These are phyloP conservation scores for Fusarium agapanthi DNA, from an alignment of 2,329 filamentous ascomycete species.

Conservation along the genomic window DNA sequence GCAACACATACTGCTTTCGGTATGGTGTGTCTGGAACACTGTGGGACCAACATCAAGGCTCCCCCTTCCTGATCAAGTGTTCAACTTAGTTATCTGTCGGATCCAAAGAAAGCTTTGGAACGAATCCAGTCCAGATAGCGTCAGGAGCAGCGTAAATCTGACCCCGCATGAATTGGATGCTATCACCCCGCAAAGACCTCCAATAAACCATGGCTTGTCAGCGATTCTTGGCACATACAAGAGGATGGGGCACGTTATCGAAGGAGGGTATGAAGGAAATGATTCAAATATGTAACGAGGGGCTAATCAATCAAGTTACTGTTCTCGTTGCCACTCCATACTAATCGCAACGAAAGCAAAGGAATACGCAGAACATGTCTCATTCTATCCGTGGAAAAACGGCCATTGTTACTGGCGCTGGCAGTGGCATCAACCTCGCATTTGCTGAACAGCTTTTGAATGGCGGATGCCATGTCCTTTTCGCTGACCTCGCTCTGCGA, in stretches of 20 bases:
- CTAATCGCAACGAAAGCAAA: neutral
- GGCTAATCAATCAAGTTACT: neutral
- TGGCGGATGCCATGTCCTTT: neutral
- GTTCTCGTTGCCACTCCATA: neutral
- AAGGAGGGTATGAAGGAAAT: neutral
- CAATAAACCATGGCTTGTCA: neutral
- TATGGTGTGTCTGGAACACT: neutral
- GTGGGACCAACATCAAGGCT: neutral
- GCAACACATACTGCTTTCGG: neutral
- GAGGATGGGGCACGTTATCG: no score
- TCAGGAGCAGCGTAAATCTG: no score
- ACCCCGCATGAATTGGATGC: neutral
- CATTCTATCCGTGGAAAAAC: neutral
- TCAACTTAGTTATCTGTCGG: no score
- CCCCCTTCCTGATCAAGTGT: neutral
- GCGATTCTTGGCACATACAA: neutral
- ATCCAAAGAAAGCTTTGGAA: neutral
- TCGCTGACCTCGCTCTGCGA: neutral
- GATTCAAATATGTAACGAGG: neutral
- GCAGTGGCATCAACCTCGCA: neutral
- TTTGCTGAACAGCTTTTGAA: neutral
- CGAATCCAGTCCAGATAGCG: neutral
- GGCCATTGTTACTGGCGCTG: neutral
- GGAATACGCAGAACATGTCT: neutral
- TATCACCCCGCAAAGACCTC: neutral